Evolutionary conservation across 1,139 yeast species (phyloP).

Genomic region (Lizanozyma gosingica): DNA sequence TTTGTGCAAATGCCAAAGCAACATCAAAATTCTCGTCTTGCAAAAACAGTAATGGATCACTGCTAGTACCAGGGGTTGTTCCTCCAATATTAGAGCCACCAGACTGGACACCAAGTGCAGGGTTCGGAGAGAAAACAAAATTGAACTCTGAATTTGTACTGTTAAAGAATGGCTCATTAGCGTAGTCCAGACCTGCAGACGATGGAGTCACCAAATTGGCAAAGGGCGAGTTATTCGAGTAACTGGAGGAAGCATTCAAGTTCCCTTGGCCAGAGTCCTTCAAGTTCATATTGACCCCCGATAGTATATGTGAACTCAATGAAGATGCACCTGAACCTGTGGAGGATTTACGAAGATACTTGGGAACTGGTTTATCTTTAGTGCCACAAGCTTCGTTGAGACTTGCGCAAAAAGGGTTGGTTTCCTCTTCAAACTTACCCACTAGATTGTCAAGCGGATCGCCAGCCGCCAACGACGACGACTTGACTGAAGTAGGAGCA

Average conservation of each 20-base stretch:
- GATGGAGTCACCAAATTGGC: slow-evolving; percentile 7
- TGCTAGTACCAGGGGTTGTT: slow-evolving; percentile 4
- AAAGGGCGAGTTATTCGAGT: slow-evolving; percentile 12
- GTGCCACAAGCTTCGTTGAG: slow-evolving; percentile 81
- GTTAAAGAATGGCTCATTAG: slow-evolving; percentile 22
- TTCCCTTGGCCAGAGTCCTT: background rate
- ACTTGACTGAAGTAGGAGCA: background rate
- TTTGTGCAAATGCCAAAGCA: slow-evolving; percentile 33
- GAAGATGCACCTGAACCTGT: slow-evolving; percentile 2
- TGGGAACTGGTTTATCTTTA: slow-evolving; percentile 61
- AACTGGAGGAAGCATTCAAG: slow-evolving; percentile 1
- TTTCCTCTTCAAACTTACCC: slow-evolving; percentile 31
- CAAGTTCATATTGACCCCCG: background rate
- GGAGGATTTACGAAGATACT: slow-evolving; percentile 11
- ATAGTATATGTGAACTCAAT: background rate
- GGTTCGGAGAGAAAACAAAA: slow-evolving; percentile 11
- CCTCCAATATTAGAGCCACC: slow-evolving; percentile 3
- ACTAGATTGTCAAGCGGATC: slow-evolving; percentile 8
- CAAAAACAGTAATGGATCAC: slow-evolving; percentile 38
- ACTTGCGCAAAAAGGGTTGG: slow-evolving; percentile 63
- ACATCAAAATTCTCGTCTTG: slow-evolving; percentile 44
- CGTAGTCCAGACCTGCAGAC: slow-evolving; percentile 8
- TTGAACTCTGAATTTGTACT: slow-evolving; percentile 11
- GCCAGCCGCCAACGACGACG: background rate
- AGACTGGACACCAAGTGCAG: slow-evolving; percentile 2